Base-by-base conservation (phyloP, 306 rosid genomes). In the Vigna radiata region DNA sequence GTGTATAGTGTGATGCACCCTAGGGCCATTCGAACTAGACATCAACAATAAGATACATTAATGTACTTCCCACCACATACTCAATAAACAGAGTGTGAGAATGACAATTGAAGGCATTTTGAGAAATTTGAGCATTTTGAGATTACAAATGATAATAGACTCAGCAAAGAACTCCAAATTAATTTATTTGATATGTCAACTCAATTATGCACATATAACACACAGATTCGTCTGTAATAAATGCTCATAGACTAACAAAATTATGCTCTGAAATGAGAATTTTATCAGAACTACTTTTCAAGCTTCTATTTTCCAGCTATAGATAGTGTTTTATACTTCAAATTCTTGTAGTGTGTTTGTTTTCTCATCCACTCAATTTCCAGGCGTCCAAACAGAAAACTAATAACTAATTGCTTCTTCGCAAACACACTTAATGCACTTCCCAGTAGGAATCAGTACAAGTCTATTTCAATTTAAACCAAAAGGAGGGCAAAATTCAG, bases 21-120 rank as follows among this genome's bases (percentile, higher is more conserved):
- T 44, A 92, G 83, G 70, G 85, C 89, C 88, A 92, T 68, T 60
- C 98, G 96, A 92, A 90, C 97, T 92, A 82, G 70, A 80, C 11
- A 76, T 68, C 55, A 81, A 72, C 15, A 86, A 79, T 49, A 70
- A 72, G 21, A 76, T 29, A 53, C 62, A 1, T 53, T 63, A 53
- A 25, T 52, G 48, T 64, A 41, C 36, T 66, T 74, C 53, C 63
- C 7, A 59, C 50, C 25, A 72, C 48, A 56, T 73, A 59, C 14
- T 19, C 33, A 60, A 50, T 62, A 18, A 37, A 73, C 18, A 10
- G 25, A 37, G 25, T 17, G 56, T 15, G 25, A 71, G 72, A 76
- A 25, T 21, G 58, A 82, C 77, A 70, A 46, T 15, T 33, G 25
- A 44, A 37, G 66, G 6, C 13, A 66, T 5, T 27, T 52, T 66